Percentiles rank a stretch among this genome's conserved stretches.
Evolutionary conservation across 106 monocot species (phyloP).

Genomic region (Cymbidium sinense): DNA sequence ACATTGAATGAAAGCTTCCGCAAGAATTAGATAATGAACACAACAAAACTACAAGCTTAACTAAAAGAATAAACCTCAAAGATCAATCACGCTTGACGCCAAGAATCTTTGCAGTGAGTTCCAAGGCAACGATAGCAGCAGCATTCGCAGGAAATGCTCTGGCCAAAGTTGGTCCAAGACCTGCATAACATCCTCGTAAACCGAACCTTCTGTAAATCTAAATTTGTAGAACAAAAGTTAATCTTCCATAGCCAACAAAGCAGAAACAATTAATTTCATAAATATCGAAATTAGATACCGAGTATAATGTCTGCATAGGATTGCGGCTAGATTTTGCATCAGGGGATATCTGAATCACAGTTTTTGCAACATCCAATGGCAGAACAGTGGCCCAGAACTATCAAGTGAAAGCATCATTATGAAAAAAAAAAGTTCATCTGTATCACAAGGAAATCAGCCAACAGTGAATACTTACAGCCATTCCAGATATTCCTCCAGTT

Average conservation of each 20-base stretch:
- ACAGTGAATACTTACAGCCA: constrained; percentile 46
- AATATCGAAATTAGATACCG: constrained; percentile 22
- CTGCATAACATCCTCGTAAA: constrained; percentile 79
- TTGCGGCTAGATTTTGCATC: constrained; percentile 43
- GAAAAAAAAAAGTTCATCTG: background rate
- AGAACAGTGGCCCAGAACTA: constrained; percentile 88
- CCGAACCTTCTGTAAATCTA: constrained; percentile 68
- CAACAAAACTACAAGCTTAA: background rate
- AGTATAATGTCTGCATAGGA: constrained; percentile 41
- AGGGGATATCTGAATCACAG: constrained; percentile 72
- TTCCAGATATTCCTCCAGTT: constrained; percentile 78
- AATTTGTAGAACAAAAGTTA: background rate
- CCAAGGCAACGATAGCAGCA: constrained; percentile 82
- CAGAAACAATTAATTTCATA: background rate
- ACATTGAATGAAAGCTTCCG: background rate
- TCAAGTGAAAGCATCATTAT: background rate
- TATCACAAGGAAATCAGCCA: background rate
- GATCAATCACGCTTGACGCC: constrained; percentile 32
- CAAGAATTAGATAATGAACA: background rate
- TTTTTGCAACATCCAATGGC: constrained; percentile 94
- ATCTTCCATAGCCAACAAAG: background rate
- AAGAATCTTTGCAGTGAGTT: constrained; percentile 63
- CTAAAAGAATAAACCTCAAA: background rate
- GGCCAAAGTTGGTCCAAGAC: constrained; percentile 76
- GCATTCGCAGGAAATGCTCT: constrained; percentile 88